Evolutionary conservation across 345 rosid genomes (phyloP).

Genomic region (Heritiera fomes): DNA sequence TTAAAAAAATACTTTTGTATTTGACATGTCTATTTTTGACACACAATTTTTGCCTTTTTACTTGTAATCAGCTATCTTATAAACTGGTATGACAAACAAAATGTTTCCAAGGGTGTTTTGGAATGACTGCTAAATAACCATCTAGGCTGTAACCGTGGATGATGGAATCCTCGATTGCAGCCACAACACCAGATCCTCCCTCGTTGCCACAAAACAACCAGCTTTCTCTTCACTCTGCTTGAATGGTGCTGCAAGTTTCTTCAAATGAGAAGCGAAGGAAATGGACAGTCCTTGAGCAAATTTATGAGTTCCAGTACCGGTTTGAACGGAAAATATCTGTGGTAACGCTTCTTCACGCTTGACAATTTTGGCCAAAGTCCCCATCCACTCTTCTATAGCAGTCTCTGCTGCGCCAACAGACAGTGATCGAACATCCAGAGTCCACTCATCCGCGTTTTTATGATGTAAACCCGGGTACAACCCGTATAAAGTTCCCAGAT

Average conservation of each 20-base stretch:
- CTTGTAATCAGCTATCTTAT: too few species aligned
- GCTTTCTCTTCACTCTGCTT: constrained; percentile 58
- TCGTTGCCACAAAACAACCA: constrained; percentile 75
- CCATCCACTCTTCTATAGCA: constrained; percentile 91
- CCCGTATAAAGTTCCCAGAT: constrained; percentile 75
- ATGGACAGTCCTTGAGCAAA: constrained; percentile 76
- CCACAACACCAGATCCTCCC: constrained; percentile 76
- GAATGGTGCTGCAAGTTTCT: constrained; percentile 72
- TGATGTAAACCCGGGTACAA: constrained; percentile 77
- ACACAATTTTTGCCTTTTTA: too few species aligned
- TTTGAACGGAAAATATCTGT: constrained; percentile 66
- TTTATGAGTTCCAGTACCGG: constrained; percentile 81
- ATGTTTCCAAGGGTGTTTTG: too few species aligned
- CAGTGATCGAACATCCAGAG: constrained; percentile 76
- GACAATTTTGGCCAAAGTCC: constrained; percentile 58
- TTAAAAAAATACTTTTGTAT: too few species aligned
- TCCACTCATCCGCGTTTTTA: constrained; percentile 73
- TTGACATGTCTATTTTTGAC: too few species aligned
- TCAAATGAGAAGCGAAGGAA: constrained; percentile 67
- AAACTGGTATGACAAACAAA: too few species aligned
- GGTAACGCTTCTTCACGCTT: constrained; percentile 70
- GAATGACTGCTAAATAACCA: background rate
- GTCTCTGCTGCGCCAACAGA: constrained; percentile 89
- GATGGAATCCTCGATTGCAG: constrained; percentile 59
- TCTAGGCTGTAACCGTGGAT: constrained; percentile 28